A percentile compares a stretch with the other conserved stretches of the same genome.
These are phyloP conservation scores for Scedosporium dehoogii DNA, from an alignment of 2,329 filamentous ascomycete species.

Conservation along the genomic window DNA sequence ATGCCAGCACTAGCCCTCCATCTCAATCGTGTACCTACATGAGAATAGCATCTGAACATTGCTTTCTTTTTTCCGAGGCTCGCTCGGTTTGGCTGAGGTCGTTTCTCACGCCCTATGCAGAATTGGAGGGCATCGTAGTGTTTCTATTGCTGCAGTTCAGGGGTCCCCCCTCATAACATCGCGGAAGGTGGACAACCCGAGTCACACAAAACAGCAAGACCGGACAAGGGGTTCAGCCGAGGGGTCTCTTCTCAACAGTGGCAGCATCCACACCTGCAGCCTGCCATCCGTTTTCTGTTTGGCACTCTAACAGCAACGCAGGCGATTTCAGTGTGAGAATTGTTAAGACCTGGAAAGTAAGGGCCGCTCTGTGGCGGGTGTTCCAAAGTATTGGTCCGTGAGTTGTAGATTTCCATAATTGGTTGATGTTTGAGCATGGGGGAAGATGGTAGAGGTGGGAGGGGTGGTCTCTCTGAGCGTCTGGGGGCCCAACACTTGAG, in stretches of 20 bases:
- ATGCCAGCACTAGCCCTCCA: background rate
- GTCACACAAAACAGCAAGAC: slow-evolving; percentile 5
- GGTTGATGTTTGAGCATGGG: slow-evolving; percentile 1
- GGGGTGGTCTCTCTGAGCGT: background rate
- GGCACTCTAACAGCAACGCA: background rate
- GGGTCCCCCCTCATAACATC: background rate
- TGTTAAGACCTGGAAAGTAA: background rate
- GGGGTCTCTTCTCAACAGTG: background rate
- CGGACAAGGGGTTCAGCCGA: background rate
- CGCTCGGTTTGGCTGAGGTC: background rate
- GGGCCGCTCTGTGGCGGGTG: background rate
- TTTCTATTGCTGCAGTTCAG: background rate
- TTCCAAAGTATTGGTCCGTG: slow-evolving; percentile 2
- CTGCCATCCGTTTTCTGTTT: background rate
- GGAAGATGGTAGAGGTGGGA: background rate
- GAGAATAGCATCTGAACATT: background rate
- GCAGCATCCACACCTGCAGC: background rate
- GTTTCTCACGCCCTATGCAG: background rate
- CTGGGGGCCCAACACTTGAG: slow-evolving; percentile 4
- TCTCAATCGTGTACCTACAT: background rate
- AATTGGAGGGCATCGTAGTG: background rate
- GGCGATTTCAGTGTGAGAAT: background rate
- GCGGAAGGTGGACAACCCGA: background rate
- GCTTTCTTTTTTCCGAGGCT: background rate
- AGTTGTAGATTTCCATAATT: background rate